phyloP scores from a whole-genome alignment of 805 yeast species.

The Candida maltosa region DNA sequence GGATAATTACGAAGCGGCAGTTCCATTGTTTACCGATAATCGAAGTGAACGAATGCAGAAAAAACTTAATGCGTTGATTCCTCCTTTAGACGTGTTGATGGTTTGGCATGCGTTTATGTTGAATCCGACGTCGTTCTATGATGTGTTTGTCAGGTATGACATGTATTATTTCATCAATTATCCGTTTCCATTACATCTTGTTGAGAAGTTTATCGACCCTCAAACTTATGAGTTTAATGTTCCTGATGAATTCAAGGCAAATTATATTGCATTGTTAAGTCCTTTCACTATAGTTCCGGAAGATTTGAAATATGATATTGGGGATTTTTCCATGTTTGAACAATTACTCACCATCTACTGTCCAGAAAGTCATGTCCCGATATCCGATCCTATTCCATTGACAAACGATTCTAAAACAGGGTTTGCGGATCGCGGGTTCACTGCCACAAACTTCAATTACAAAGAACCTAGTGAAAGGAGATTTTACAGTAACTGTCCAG shows the following conservation, averaged over 20 bases:
- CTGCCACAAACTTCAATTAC: neutral
- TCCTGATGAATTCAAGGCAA: neutral
- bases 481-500: neutral
- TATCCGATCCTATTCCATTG: conserved; percentile 2
- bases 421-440: neutral
- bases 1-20: neutral
- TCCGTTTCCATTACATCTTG: neutral
- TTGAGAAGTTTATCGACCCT: neutral
- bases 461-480: neutral
- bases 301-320: conserved; percentile 4
- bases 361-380: conserved; percentile 10
- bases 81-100: conserved; percentile 19
- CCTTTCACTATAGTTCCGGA: neutral
- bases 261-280: neutral
- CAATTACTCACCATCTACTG: conserved; percentile 9
- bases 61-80: conserved; percentile 6
- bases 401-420: conserved; percentile 1
- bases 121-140: conserved; percentile 15
- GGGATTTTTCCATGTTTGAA: conserved; percentile 6
- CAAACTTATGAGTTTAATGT: neutral
- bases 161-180: conserved; percentile 7
- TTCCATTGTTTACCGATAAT: neutral
- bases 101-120: conserved; percentile 21
- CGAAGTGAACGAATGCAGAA: neutral
- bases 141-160: conserved; percentile 10